Conservation (phyloP, 768 basidiomycete species). For the Serendipita sp. region DNA sequence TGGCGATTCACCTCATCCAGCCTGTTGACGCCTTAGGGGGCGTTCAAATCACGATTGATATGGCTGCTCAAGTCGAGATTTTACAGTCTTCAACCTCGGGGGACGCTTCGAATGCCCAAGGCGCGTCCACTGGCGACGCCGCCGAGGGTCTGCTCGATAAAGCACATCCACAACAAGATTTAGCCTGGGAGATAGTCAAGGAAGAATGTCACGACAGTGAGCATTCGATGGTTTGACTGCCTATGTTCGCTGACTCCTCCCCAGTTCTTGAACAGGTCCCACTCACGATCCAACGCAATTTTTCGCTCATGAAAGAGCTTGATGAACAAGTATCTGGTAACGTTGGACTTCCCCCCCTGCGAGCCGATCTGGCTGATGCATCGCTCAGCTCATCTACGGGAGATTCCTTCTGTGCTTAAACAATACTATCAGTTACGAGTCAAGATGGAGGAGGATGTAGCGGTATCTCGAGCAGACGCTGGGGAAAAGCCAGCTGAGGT, state of each 20-base stretch:
- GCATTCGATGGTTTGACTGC: conserved; percentile 9
- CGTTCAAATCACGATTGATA: background rate
- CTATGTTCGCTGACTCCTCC: background rate
- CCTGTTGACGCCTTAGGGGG: background rate
- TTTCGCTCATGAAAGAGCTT: conserved; percentile 52
- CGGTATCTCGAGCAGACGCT: background rate
- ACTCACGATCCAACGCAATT: conserved; percentile 53
- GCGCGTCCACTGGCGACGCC: background rate
- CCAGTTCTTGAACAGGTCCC: conserved; percentile 68
- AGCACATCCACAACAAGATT: conserved; percentile 12
- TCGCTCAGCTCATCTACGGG: background rate
- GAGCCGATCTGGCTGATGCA: background rate
- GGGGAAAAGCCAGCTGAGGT: background rate
- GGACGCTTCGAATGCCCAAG: background rate
- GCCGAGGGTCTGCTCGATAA: background rate
- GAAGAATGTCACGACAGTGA: conserved; percentile 69
- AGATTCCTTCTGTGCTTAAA: background rate
- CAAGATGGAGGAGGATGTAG: background rate
- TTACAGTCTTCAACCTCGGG: background rate
- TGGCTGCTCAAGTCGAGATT: background rate
- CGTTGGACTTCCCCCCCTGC: conserved; percentile 9
- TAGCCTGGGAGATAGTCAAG: conserved; percentile 52
- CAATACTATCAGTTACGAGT: background rate
- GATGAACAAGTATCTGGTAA: conserved; percentile 49
- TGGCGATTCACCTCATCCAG: background rate